These are phyloP conservation scores for Priceomyces haplophilus DNA, from an alignment of 805 yeast species.

Conservation along the genomic window DNA sequence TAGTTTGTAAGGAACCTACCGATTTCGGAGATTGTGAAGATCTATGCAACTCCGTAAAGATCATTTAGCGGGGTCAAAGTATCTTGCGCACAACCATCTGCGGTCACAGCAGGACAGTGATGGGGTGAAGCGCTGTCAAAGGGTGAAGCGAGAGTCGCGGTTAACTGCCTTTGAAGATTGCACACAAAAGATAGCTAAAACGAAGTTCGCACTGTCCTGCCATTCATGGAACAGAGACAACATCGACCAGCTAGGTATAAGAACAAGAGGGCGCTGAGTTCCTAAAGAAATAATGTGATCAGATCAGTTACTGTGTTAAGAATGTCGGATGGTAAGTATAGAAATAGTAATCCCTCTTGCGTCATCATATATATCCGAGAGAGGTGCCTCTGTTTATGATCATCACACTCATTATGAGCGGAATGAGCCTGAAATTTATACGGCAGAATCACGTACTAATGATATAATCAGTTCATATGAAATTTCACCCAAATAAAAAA, in stretches of 20 bases:
- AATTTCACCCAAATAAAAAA: conserved; percentile 51
- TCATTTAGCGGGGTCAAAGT: too few relatives aligned
- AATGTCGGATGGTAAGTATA: conserved; percentile 1
- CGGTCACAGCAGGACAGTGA: too few relatives aligned
- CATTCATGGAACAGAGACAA: neutral
- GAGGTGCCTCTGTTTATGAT: neutral
- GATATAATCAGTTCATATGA: conserved; percentile 20
- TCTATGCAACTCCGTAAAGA: too few relatives aligned
- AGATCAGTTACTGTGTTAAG: neutral
- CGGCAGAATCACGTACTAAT: conserved; percentile 5
- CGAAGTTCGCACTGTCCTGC: conserved; percentile 2
- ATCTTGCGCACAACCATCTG: too few relatives aligned
- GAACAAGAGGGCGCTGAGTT: neutral
- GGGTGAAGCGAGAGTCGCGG: neutral
- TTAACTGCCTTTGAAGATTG: neutral
- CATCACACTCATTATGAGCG: too few relatives aligned
- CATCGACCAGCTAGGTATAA: neutral
- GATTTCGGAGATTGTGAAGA: too few relatives aligned
- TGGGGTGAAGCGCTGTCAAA: too few relatives aligned
- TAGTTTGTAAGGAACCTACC: too few relatives aligned
- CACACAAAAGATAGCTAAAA: neutral
- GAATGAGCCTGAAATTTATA: neutral
- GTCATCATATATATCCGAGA: neutral
- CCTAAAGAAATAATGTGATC: neutral
- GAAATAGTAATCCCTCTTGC: neutral